A percentile compares a stretch with the other conserved stretches of the same genome.
Conservation (phyloP, 768 basidiomycete species). For the Pisolithus microcarpus region DNA sequence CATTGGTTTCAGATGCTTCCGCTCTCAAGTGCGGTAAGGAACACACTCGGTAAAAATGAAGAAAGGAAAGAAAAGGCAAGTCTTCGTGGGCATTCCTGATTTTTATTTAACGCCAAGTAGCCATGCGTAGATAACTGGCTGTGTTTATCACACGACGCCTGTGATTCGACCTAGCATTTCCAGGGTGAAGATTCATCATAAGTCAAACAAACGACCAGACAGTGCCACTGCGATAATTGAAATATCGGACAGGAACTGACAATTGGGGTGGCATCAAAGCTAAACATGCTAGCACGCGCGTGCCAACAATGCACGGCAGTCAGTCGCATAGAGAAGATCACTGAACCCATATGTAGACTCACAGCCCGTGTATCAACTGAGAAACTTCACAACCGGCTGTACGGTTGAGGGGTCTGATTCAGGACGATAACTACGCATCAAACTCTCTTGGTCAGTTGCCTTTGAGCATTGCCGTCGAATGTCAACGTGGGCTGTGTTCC, state of each 20-base stretch:
- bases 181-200: slow-evolving; percentile 11
- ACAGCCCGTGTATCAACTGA: slow-evolving; percentile 4
- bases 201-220: slow-evolving; percentile 8
- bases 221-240: slow-evolving; percentile 19
- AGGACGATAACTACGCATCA: slow-evolving; percentile 8
- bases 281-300: slow-evolving; percentile 24
- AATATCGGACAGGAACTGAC: slow-evolving; percentile 9
- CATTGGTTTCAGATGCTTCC: slow-evolving; percentile 23
- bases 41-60: slow-evolving; percentile 13
- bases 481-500: too few relatives aligned
- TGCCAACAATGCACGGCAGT: slow-evolving; percentile 19
- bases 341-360: slow-evolving; percentile 4
- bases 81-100: slow-evolving; percentile 7
- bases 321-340: slow-evolving; percentile 12
- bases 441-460: background rate
- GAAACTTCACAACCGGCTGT: slow-evolving; percentile 29
- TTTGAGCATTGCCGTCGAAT: background rate
- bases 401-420: slow-evolving; percentile 16
- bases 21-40: slow-evolving; percentile 9
- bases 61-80: slow-evolving; percentile 24
- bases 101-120: slow-evolving; percentile 32
- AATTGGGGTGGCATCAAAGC: slow-evolving; percentile 14
- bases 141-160: slow-evolving; percentile 32
- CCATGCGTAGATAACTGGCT: slow-evolving; percentile 35
- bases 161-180: slow-evolving; percentile 2